Evolutionary conservation across 192 early-diverging fungal species (phyloP).

Genomic region (Backusella tuberculispora): DNA sequence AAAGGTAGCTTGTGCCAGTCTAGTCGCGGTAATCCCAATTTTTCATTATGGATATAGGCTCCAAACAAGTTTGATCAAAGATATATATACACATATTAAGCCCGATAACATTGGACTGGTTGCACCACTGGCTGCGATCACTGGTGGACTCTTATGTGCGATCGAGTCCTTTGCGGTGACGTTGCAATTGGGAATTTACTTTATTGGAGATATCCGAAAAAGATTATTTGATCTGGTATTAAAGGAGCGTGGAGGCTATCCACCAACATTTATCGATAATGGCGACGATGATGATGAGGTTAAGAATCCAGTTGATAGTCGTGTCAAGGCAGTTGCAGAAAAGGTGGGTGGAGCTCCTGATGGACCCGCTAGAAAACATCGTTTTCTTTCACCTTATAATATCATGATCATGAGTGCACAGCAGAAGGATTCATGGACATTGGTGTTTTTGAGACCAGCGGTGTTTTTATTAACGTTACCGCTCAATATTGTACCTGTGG

Average conservation of each 20-base stretch:
- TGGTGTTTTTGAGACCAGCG: not conserved
- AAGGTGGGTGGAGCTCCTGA: not conserved
- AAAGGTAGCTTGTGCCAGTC: conserved; percentile 23
- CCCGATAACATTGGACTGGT: not conserved
- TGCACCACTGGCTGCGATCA: not conserved
- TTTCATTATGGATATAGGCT: conserved; percentile 3
- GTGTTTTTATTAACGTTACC: conserved; percentile 49
- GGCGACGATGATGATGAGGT: not conserved
- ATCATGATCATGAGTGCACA: conserved; percentile 15
- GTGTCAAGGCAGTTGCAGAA: not conserved
- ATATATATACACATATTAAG: not conserved
- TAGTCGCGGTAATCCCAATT: conserved; percentile 17
- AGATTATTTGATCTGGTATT: conserved; percentile 29
- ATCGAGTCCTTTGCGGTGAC: conserved; percentile 12
- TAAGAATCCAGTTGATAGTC: not conserved
- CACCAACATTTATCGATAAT: not conserved
- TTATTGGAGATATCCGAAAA: conserved; percentile 14
- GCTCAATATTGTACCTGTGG: conserved; percentile 46
- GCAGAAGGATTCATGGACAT: not conserved
- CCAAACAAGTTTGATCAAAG: conserved; percentile 5
- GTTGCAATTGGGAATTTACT: not conserved
- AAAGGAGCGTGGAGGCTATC: not conserved
- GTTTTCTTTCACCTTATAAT: conserved; percentile 4
- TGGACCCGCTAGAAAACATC: not conserved
- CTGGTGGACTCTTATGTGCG: conserved; percentile 15